Conservation (phyloP, 306 rosid genomes). For the Malus sylvestris region DNA sequence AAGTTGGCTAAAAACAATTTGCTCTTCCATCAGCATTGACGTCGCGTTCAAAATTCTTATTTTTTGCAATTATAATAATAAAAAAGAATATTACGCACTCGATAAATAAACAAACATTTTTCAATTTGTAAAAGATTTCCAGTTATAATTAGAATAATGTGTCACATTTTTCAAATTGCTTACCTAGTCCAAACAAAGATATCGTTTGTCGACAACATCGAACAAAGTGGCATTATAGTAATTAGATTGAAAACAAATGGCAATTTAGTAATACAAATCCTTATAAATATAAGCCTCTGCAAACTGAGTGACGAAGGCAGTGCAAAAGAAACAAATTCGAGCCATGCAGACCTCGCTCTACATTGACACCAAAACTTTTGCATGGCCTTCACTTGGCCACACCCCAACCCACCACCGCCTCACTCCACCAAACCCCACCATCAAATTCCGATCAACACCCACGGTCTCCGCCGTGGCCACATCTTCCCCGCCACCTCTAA, state of each 20-base stretch:
- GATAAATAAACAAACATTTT: no score
- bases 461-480: slow-evolving; percentile 8
- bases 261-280: no score
- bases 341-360: slow-evolving; percentile 18
- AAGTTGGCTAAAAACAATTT: no score
- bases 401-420: slow-evolving; percentile 8
- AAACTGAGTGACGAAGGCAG: not conserved
- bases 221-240: not conserved
- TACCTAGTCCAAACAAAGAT: no score
- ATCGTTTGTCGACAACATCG: not conserved
- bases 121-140: not conserved
- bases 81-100: no score
- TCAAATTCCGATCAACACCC: not conserved
- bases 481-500: not conserved
- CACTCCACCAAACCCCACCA: not conserved
- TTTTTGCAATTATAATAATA: no score
- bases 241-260: not conserved
- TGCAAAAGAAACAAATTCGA: not conserved
- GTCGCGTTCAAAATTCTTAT: no score
- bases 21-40: no score
- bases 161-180: not conserved
- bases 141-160: not conserved
- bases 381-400: slow-evolving; percentile 9
- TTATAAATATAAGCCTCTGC: slow-evolving; percentile 3
- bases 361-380: not conserved